Percentiles rank a stretch among this genome's conserved stretches.
Conservation (phyloP, 2,329 filamentous ascomycete genomes). For the Dothideomycetes sp. region DNA sequence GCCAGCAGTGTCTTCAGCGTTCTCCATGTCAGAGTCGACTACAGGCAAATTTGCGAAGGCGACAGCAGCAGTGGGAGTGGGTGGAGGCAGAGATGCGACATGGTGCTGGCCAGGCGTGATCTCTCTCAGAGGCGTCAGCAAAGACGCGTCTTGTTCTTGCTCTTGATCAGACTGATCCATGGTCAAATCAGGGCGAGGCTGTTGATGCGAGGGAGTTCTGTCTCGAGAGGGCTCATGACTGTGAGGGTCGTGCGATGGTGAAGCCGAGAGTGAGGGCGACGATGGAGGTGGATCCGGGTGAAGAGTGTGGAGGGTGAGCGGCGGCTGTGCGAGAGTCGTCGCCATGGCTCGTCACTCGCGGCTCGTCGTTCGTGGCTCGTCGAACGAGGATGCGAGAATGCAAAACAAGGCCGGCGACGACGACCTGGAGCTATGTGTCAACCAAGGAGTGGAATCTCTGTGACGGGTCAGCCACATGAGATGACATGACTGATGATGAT, state of each 20-base stretch:
- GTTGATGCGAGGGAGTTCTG: neutral
- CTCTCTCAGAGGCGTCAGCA: too few species aligned
- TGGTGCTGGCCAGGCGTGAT: too few species aligned
- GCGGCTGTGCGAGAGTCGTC: conserved; percentile 3
- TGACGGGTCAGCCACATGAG: too few species aligned
- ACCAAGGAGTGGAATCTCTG: too few species aligned
- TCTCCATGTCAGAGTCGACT: conserved; percentile 12
- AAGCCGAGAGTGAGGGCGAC: neutral
- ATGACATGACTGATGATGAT: too few species aligned
- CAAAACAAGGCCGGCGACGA: too few species aligned
- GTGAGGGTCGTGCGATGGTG: neutral
- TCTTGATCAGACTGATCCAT: neutral
- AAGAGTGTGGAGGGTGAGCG: neutral
- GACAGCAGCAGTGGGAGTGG: neutral
- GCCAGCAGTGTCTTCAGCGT: conserved; percentile 6
- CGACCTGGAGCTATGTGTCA: too few species aligned
- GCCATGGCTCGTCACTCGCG: conserved; percentile 8
- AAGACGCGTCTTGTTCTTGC: neutral
- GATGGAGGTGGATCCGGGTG: neutral
- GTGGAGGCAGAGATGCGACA: neutral
- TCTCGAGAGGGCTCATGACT: too few species aligned
- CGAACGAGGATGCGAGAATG: too few species aligned
- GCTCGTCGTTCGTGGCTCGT: too few species aligned
- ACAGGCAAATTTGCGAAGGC: too few species aligned
- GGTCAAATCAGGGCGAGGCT: neutral